Conservation (phyloP, 75 land plant genomes). For the Selaginella tamariscina region DNA sequence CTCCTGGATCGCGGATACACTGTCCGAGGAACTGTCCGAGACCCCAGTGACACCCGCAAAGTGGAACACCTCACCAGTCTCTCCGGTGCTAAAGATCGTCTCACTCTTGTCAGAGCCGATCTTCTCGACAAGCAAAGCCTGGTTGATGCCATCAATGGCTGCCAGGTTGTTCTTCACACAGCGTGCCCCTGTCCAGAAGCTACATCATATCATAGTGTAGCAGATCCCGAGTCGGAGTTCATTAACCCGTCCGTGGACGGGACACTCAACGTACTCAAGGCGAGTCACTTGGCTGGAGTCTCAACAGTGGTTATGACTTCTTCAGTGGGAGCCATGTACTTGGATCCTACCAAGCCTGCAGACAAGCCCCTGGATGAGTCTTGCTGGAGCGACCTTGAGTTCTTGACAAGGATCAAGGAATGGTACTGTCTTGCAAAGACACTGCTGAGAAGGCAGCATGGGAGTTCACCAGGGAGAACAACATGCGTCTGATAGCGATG, state of each 20-base stretch:
- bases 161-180: conserved; percentile 35
- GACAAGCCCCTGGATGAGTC: conserved; percentile 50
- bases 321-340: conserved; percentile 72
- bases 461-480: conserved; percentile 46
- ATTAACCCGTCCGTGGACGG: conserved; percentile 74
- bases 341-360: conserved; percentile 48
- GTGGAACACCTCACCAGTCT: conserved; percentile 16
- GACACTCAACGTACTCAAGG: conserved; percentile 50
- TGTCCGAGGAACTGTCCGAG: too few species aligned
- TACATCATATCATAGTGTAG: too few species aligned
- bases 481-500: conserved; percentile 58
- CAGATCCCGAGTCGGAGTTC: conserved; percentile 77
- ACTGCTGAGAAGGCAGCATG: conserved; percentile 80
- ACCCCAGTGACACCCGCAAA: conserved; percentile 24
- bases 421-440: conserved; percentile 91
- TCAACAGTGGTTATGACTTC: conserved; percentile 75
- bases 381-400: conserved; percentile 78
- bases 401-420: conserved; percentile 70
- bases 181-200: too few species aligned
- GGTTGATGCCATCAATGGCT: conserved; percentile 32
- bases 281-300: conserved; percentile 50
- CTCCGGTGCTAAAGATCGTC: conserved; percentile 34
- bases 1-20: too few species aligned
- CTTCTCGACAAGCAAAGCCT: conserved; percentile 34
- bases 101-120: conserved; percentile 30